phyloP scores from a whole-genome alignment of 148 eudicot species.

The Amaranthus hypochondriacus region DNA sequence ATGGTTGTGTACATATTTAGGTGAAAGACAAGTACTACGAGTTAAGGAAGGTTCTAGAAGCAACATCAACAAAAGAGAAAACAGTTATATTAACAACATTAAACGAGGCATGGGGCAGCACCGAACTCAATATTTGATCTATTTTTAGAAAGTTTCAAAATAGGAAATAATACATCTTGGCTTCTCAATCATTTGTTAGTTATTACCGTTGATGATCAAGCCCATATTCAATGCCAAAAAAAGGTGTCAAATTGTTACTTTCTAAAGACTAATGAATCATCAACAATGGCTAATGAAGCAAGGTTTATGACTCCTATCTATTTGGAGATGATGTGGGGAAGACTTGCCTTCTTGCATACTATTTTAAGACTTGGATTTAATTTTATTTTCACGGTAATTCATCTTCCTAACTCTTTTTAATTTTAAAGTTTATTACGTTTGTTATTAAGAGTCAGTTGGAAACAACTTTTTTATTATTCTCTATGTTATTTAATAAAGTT shows the following conservation, averaged over 20 bases:
- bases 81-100: conserved; percentile 32
- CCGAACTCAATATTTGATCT: conserved; percentile 31
- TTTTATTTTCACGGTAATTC: conserved; percentile 23
- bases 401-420: no score
- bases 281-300: conserved; percentile 22
- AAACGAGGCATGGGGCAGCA: conserved; percentile 30
- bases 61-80: conserved; percentile 23
- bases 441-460: no score
- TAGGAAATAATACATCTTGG: conserved; percentile 23
- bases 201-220: conserved; percentile 25
- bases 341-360: conserved; percentile 27
- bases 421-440: no score
- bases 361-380: conserved; percentile 25
- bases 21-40: conserved; percentile 12
- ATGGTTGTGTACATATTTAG: no score
- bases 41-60: conserved; percentile 18
- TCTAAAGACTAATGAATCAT: conserved; percentile 10
- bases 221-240: conserved; percentile 21
- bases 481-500: no score
- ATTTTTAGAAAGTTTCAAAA: conserved; percentile 27
- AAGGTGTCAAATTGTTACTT: conserved; percentile 19
- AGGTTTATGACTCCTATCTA: no score
- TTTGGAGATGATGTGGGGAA: conserved; percentile 18
- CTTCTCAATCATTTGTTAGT: conserved; percentile 26
- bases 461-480: no score